Percentiles rank a stretch among this genome's conserved stretches.
Evolutionary conservation across 257 asterid genomes (phyloP).

Genomic region (Capsicum rhomboideum): DNA sequence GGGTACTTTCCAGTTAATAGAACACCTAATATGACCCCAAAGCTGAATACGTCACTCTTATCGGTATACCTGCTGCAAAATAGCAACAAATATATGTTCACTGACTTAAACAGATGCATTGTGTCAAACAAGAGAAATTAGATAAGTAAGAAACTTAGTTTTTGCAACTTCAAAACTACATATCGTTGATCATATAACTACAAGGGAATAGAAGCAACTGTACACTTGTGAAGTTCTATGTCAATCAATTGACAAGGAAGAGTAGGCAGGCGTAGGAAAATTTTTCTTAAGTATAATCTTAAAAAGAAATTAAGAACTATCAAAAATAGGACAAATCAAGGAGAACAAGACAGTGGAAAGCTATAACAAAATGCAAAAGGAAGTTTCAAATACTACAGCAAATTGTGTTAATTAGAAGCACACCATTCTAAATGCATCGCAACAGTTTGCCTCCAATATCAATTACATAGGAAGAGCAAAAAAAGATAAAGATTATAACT

Average conservation of each 20-base stretch:
- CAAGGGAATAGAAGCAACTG: background rate
- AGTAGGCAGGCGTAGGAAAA: background rate
- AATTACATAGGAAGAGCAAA: background rate
- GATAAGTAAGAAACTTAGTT: background rate
- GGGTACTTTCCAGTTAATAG: constrained; percentile 79
- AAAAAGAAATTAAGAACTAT: background rate
- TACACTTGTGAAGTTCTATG: background rate
- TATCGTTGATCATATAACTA: background rate
- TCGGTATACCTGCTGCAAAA: constrained; percentile 56
- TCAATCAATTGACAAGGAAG: background rate
- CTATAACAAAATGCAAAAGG: background rate
- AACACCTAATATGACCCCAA: constrained; percentile 73
- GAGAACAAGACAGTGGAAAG: background rate
- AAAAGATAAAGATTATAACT: background rate
- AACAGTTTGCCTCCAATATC: background rate
- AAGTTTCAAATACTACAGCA: background rate
- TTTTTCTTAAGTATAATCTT: background rate
- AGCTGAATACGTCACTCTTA: constrained; percentile 89
- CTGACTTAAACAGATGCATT: background rate
- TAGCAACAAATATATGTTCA: background rate
- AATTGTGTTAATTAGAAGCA: background rate
- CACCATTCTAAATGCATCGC: background rate
- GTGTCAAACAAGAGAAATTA: background rate
- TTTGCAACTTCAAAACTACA: background rate
- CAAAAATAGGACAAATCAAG: background rate